Base-by-base conservation (phyloP, 1,284 basidiomycete species). In the Inonotus obliquus region DNA sequence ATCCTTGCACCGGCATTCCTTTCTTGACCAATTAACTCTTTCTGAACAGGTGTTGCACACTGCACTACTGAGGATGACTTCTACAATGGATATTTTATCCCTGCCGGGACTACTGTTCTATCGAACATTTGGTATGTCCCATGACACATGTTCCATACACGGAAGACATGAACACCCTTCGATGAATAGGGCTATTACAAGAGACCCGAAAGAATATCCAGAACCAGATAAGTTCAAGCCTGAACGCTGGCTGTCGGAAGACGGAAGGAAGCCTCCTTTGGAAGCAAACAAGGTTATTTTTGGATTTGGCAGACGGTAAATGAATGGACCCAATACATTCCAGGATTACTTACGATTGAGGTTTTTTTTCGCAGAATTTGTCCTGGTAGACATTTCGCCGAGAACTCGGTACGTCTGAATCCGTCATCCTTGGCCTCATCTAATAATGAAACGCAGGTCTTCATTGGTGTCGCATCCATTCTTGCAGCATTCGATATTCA, bases 81-180 rank as follows among this genome's bases (percentile, higher is more conserved):
- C 11, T 64, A 67, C 45, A 57, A 67, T 27, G 65, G 65, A 11
- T 63, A 62, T 51, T 58, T 58, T 45, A 66, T 67, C 17, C 63
- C 66, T 4, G 58, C 65, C n/a, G 63, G 59, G 2, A 60, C 65
- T 4, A 61, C 60, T n/a, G 23, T 66, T 17, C 39, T 67, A n/a
- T 23, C 63, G 11, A 67, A 66, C 54, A 44, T 63, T 5, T 66
- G 65, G 66, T 63, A 25, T 10, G 47, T 60, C 27, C 17, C 3
- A 10, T 14, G 11, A 49, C 7, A 13, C 5, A 45, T 1, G 38
- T 27, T 9, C 41, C 48, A 19, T 29, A 17, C 25, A 19, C 13
- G 39, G 17, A 39, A n/a, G 19, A 21, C 21, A 35, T 19, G 49
- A 27, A 14, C 14, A 21, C 9, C 4, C 32, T 32, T 32, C 9